A percentile compares a stretch with the other conserved stretches of the same genome.
These are phyloP conservation scores for Rehmannia glutinosa DNA, from an alignment of 257 asterid genomes.

Conservation along the genomic window DNA sequence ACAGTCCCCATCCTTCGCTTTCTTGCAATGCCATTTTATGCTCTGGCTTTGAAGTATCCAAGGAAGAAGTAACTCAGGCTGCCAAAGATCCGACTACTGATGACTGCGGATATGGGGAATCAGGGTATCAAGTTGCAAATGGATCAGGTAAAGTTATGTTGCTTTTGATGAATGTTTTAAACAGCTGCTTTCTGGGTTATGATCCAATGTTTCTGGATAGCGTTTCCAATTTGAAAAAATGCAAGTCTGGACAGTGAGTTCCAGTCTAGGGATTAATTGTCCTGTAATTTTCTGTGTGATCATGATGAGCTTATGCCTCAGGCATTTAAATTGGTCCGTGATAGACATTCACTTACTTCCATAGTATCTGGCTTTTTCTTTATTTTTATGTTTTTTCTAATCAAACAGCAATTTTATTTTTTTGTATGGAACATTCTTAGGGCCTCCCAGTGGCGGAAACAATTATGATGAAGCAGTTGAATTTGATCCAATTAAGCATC, in stretches of 20 bases:
- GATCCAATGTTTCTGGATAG: neutral
- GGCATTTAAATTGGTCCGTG: slow-evolving; percentile 1
- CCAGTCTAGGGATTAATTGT: neutral
- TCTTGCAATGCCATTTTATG: slow-evolving; percentile 92
- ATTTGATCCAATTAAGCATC: slow-evolving; percentile 92
- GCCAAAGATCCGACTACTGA: slow-evolving; percentile 61
- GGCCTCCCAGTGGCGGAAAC: slow-evolving; percentile 89
- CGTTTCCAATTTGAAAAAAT: neutral
- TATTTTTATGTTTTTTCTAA: slow-evolving; percentile 1
- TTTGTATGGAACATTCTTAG: slow-evolving; percentile 35
- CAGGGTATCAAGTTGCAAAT: slow-evolving; percentile 61
- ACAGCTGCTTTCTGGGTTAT: slow-evolving; percentile 3
- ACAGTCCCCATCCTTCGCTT: slow-evolving; percentile 85
- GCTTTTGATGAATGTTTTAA: slow-evolving; percentile 8
- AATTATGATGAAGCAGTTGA: slow-evolving; percentile 87
- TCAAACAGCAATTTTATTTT: slow-evolving; percentile 12
- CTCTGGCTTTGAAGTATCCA: slow-evolving; percentile 82
- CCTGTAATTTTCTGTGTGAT: neutral
- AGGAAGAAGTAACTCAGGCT: slow-evolving; percentile 90
- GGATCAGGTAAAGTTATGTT: slow-evolving; percentile 51
- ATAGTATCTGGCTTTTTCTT: slow-evolving; percentile 1
- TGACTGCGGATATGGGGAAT: slow-evolving; percentile 79
- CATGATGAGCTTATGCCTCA: slow-evolving; percentile 2
- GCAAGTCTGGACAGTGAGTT: neutral
- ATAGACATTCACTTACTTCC: neutral